These are phyloP conservation scores for Sonneratia alba DNA, from an alignment of 345 rosid genomes.

Conservation along the genomic window DNA sequence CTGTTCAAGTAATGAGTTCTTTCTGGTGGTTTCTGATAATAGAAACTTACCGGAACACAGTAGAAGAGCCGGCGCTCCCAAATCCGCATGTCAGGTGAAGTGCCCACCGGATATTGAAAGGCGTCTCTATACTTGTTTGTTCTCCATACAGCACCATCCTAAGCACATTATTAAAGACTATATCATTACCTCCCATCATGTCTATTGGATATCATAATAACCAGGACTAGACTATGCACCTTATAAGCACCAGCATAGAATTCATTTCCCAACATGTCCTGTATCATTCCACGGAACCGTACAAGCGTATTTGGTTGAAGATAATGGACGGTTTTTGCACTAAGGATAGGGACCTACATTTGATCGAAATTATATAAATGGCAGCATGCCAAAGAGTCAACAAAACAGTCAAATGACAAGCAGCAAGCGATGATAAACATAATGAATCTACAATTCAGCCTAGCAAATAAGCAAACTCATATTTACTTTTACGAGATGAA, in stretches of 20 bases:
- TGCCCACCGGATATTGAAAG: conserved; percentile 40
- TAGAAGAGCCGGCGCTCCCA: conserved; percentile 88
- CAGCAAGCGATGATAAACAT: not conserved
- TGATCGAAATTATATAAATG: not conserved
- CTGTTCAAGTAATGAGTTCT: not conserved
- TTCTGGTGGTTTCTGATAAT: no score
- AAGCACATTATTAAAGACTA: not conserved
- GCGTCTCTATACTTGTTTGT: conserved; percentile 74
- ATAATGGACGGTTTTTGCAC: conserved; percentile 34
- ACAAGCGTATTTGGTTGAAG: conserved; percentile 65
- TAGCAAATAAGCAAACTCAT: not conserved
- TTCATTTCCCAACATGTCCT: conserved; percentile 96
- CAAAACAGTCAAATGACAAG: not conserved
- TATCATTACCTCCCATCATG: not conserved
- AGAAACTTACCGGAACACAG: conserved; percentile 63
- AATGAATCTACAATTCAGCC: not conserved
- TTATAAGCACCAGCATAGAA: conserved; percentile 83
- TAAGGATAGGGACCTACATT: conserved; percentile 60
- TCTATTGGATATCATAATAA: not conserved
- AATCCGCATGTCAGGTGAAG: conserved; percentile 43
- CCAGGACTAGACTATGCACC: conserved; percentile 24
- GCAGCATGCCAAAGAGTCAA: not conserved
- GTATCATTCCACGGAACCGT: conserved; percentile 87
- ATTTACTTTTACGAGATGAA: not conserved
- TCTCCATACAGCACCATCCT: conserved; percentile 74